These are phyloP conservation scores for Fomes fomentarius DNA, from an alignment of 1,284 basidiomycete genomes.

Conservation along the genomic window DNA sequence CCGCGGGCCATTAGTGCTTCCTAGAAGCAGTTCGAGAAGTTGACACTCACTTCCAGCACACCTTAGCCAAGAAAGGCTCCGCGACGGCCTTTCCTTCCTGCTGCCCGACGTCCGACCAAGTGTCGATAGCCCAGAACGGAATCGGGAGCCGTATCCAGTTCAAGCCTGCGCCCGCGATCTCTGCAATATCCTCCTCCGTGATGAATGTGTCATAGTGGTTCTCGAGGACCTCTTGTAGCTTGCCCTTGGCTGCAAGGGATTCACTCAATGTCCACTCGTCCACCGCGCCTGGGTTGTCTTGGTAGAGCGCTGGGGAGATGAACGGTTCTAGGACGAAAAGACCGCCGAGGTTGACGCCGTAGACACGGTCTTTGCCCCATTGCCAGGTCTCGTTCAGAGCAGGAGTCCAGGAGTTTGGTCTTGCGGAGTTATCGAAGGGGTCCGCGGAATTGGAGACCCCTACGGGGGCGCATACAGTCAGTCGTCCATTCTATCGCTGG, in stretches of 20 bases:
- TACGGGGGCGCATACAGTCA: conserved; percentile 12
- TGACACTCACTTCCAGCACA: conserved; percentile 37
- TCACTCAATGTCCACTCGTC: conserved; percentile 64
- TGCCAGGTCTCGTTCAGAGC: conserved; percentile 67
- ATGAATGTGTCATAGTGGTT: conserved; percentile 65
- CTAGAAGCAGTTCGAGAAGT: too few relatives aligned
- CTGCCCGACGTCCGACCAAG: conserved; percentile 44
- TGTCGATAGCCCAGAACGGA: conserved; percentile 81
- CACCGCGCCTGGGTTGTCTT: conserved; percentile 59
- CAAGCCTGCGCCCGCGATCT: conserved; percentile 57
- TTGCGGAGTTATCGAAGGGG: conserved; percentile 69
- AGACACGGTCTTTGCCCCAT: conserved; percentile 66
- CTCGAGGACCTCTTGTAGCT: conserved; percentile 31
- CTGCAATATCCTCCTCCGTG: conserved; percentile 37
- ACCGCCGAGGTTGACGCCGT: conserved; percentile 74
- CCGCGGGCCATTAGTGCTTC: background rate
- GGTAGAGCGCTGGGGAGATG: conserved; percentile 78
- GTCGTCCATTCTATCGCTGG: background rate
- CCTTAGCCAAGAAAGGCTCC: conserved; percentile 38
- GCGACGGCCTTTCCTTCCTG: conserved; percentile 27
- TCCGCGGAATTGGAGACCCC: conserved; percentile 56
- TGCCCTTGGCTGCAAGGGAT: conserved; percentile 43
- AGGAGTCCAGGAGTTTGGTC: conserved; percentile 66
- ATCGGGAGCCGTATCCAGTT: conserved; percentile 81
- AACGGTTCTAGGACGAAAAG: conserved; percentile 79